A percentile compares a stretch with the other conserved stretches of the same genome.
These are phyloP conservation scores for Leccinum uliginosum DNA, from an alignment of 768 basidiomycete species.

Conservation along the genomic window DNA sequence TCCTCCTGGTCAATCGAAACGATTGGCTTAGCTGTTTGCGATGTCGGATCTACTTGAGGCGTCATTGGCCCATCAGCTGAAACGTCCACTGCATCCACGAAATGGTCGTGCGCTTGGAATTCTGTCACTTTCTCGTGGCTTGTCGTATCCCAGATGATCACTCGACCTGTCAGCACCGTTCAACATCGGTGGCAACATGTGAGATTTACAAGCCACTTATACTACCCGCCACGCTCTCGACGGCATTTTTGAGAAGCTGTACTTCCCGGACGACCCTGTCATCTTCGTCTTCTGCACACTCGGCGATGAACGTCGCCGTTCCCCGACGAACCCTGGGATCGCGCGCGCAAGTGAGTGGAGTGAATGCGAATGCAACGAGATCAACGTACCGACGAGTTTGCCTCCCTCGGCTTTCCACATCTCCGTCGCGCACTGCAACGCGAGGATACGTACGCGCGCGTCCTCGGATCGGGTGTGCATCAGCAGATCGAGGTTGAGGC, in stretches of 20 bases:
- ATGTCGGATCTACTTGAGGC: too few relatives aligned
- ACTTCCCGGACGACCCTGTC: constrained; percentile 73
- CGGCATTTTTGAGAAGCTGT: constrained; percentile 61
- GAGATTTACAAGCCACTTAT: constrained; percentile 33
- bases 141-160: too few relatives aligned
- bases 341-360: too few relatives aligned
- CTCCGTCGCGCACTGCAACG: constrained; percentile 61
- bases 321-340: constrained; percentile 72
- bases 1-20: too few relatives aligned
- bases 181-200: too few relatives aligned
- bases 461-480: constrained; percentile 91
- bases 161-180: too few relatives aligned
- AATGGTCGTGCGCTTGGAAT: too few relatives aligned
- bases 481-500: constrained; percentile 76
- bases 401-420: constrained; percentile 77
- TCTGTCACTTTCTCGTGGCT: too few relatives aligned
- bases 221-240: constrained; percentile 69
- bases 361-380: too few relatives aligned
- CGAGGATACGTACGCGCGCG: constrained; percentile 59
- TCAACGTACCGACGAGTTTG: constrained; percentile 66
- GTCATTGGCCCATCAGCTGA: too few relatives aligned
- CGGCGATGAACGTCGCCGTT: constrained; percentile 85
- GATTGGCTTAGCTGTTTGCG: too few relatives aligned
- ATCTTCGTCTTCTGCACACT: constrained; percentile 86
- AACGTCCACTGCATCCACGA: too few relatives aligned